Evolutionary conservation across 2,329 filamentous ascomycete genomes (phyloP).

Genomic region (Trichoderma sp.): DNA sequence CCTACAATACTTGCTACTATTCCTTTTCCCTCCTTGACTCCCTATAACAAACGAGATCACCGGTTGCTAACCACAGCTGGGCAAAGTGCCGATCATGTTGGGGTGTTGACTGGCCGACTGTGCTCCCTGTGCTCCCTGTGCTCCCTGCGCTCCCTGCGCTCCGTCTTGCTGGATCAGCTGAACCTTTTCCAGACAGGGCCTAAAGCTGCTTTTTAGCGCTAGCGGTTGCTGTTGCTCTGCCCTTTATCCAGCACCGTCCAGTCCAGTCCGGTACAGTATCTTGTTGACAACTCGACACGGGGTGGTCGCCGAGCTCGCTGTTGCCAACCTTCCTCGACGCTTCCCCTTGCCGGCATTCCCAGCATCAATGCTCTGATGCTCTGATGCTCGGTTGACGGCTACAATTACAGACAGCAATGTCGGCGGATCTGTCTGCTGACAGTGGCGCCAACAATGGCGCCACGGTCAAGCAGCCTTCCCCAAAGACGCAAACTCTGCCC

Average conservation of each 20-base stretch:
- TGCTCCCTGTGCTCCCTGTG: background rate
- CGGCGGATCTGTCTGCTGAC: background rate
- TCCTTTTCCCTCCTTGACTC: background rate
- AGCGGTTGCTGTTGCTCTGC: background rate
- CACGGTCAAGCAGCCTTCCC: background rate
- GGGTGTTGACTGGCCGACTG: background rate
- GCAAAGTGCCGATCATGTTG: background rate
- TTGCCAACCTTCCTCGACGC: background rate
- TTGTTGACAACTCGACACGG: background rate
- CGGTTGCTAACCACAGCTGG: background rate
- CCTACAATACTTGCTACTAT: no score
- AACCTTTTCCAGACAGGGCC: background rate
- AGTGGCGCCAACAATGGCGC: background rate
- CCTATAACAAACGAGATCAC: background rate
- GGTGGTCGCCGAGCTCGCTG: background rate
- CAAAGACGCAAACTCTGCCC: slow-evolving; percentile 28
- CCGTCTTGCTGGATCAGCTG: background rate
- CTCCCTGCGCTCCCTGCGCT: background rate
- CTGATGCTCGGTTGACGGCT: background rate
- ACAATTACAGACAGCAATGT: background rate
- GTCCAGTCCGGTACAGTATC: background rate
- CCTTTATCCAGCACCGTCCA: background rate
- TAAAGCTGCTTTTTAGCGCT: background rate
- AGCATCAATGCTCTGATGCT: background rate
- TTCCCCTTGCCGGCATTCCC: no score